A percentile compares a stretch with the other conserved stretches of the same genome.
These are phyloP conservation scores for Pistacia integerrima DNA, from an alignment of 345 rosid genomes.

Conservation along the genomic window DNA sequence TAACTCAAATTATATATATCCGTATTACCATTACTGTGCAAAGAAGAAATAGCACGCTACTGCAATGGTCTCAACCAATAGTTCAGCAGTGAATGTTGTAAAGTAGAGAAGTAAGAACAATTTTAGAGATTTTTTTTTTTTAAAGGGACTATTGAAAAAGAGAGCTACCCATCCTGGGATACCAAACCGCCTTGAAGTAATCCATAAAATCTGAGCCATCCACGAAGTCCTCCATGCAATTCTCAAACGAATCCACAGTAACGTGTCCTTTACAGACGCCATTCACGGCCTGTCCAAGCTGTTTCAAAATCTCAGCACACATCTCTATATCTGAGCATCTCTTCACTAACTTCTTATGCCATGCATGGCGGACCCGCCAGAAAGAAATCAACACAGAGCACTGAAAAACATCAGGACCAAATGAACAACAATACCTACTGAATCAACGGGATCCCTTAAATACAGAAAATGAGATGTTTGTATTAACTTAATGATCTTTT, in stretches of 20 bases:
- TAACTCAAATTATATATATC: too few species aligned
- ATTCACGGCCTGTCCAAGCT: slow-evolving; percentile 64
- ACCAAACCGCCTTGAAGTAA: slow-evolving; percentile 86
- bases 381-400: slow-evolving; percentile 78
- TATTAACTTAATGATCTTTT: too few species aligned
- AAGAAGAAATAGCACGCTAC: background rate
- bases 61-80: background rate
- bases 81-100: too few species aligned
- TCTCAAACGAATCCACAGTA: slow-evolving; percentile 46
- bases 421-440: too few species aligned
- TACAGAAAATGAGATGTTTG: too few species aligned
- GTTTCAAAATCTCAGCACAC: slow-evolving; percentile 59
- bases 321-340: slow-evolving; percentile 65
- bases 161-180: slow-evolving; percentile 70
- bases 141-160: background rate
- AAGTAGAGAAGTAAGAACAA: background rate
- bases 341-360: slow-evolving; percentile 89
- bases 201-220: slow-evolving; percentile 66
- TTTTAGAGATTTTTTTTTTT: background rate
- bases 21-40: background rate
- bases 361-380: slow-evolving; percentile 85
- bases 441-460: too few species aligned
- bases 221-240: slow-evolving; percentile 62
- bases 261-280: slow-evolving; percentile 64
- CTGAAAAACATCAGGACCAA: slow-evolving; percentile 54